A percentile compares a stretch with the other conserved stretches of the same genome.
phyloP scores from a whole-genome alignment of 257 asterid species.

The Oldenlandia corymbosa region DNA sequence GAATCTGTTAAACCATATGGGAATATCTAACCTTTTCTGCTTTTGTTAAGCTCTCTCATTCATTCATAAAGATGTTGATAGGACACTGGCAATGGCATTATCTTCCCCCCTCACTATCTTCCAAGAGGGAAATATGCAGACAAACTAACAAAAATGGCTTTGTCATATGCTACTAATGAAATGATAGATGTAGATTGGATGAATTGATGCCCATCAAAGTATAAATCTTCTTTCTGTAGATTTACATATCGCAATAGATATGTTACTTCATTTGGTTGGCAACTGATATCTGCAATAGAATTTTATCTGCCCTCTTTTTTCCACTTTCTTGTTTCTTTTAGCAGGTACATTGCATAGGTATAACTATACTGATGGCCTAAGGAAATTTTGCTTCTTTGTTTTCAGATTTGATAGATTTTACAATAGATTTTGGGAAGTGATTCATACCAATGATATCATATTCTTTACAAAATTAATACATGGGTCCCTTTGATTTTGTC shows the following conservation, averaged over 20 bases:
- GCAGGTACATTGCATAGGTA: neutral
- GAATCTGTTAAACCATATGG: constrained; percentile 30
- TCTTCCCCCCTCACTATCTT: constrained; percentile 18
- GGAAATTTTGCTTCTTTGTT: no score
- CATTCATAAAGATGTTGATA: constrained; percentile 50
- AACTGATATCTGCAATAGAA: neutral
- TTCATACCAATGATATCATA: constrained; percentile 30
- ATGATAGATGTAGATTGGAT: neutral
- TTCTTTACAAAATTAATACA: constrained; percentile 9
- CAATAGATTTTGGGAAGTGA: constrained; percentile 3
- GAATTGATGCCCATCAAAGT: neutral
- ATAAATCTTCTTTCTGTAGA: neutral
- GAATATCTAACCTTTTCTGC: constrained; percentile 48
- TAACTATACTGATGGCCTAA: neutral
- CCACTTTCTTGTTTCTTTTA: neutral
- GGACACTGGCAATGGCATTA: constrained; percentile 34
- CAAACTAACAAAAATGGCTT: constrained; percentile 3
- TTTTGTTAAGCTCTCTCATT: constrained; percentile 26
- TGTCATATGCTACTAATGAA: constrained; percentile 8
- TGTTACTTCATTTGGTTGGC: neutral
- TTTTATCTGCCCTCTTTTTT: neutral
- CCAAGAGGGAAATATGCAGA: constrained; percentile 26
- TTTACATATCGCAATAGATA: neutral
- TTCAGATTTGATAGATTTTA: neutral
- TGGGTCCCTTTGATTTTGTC: constrained; percentile 23